phyloP scores from a whole-genome alignment of 805 yeast genomes.

The Starmerella scarabaei region DNA sequence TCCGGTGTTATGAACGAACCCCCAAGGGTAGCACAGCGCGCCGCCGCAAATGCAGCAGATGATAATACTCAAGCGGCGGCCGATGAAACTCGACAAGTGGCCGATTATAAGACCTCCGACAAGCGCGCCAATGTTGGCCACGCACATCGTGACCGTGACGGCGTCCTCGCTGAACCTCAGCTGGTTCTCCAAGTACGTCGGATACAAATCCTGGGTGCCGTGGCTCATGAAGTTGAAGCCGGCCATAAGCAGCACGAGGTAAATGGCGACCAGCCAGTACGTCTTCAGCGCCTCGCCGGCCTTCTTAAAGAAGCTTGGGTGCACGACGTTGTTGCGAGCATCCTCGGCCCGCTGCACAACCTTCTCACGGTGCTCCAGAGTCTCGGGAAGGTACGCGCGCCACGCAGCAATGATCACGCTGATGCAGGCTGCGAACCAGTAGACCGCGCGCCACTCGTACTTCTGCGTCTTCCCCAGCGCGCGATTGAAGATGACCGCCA shows the following conservation, averaged over 20 bases:
- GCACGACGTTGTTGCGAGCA: slow-evolving; percentile 14
- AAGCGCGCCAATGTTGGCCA: slow-evolving; percentile 56
- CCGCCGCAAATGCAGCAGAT: slow-evolving; percentile 36
- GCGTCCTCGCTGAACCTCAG: slow-evolving; percentile 34
- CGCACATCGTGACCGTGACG: slow-evolving; percentile 47
- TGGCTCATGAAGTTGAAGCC: slow-evolving; percentile 63
- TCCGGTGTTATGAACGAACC: slow-evolving; percentile 35
- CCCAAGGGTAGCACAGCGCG: slow-evolving; percentile 51
- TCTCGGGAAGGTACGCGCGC: slow-evolving; percentile 49
- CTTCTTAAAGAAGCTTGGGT: slow-evolving; percentile 18
- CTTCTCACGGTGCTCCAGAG: slow-evolving; percentile 37
- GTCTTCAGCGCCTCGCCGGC: slow-evolving; percentile 31
- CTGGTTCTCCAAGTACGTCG: slow-evolving; percentile 48
- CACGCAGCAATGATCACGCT: slow-evolving; percentile 46
- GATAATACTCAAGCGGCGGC: slow-evolving; percentile 47
- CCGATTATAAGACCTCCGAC: slow-evolving; percentile 51
- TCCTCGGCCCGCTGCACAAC: slow-evolving; percentile 14
- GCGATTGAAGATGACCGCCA: slow-evolving; percentile 52
- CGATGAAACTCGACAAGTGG: slow-evolving; percentile 43
- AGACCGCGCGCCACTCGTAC: slow-evolving; percentile 56
- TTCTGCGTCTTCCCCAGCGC: slow-evolving; percentile 38
- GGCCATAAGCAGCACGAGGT: slow-evolving; percentile 48
- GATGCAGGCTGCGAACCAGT: slow-evolving; percentile 64
- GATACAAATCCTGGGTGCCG: slow-evolving; percentile 63
- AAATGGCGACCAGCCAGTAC: slow-evolving; percentile 51